Conservation (phyloP, 768 basidiomycete genomes). For the Coprinellus aureogranulatus region DNA sequence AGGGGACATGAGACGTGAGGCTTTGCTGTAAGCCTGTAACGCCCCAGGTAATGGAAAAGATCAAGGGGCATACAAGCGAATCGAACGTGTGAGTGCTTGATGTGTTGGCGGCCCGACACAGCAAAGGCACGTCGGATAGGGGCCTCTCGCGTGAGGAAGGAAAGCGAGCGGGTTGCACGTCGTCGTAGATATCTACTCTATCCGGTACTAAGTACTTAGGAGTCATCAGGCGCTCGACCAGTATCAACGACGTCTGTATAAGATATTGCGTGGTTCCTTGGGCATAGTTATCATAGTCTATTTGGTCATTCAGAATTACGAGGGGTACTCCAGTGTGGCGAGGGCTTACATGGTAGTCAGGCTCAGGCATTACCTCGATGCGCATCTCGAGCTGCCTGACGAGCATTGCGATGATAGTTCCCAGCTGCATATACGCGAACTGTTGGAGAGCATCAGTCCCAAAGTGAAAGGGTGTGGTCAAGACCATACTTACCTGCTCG, state of each 20-base stretch:
- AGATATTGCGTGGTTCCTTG: constrained; percentile 59
- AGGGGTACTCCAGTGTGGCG: not conserved
- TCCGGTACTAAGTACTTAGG: no score
- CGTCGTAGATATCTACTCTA: no score
- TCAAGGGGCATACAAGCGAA: no score
- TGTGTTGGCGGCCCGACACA: no score
- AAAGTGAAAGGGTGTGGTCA: not conserved
- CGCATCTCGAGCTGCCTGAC: constrained; percentile 74
- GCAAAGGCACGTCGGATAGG: no score
- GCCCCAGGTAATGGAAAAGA: no score
- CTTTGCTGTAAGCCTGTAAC: no score
- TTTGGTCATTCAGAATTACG: constrained; percentile 2
- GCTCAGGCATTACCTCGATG: constrained; percentile 70
- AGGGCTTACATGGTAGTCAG: constrained; percentile 84
- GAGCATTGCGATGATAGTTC: constrained; percentile 75
- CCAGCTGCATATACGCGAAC: constrained; percentile 95
- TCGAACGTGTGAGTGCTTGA: no score
- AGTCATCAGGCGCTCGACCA: no score
- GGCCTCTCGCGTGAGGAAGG: no score
- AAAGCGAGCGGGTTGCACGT: no score
- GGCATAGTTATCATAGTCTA: constrained; percentile 97
- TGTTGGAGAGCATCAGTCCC: constrained; percentile 23
- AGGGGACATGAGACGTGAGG: no score
- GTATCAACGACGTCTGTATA: constrained; percentile 51
- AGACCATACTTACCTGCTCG: constrained; percentile 63